phyloP scores from a whole-genome alignment of 768 basidiomycete genomes.

The Mycena albidolilacea region DNA sequence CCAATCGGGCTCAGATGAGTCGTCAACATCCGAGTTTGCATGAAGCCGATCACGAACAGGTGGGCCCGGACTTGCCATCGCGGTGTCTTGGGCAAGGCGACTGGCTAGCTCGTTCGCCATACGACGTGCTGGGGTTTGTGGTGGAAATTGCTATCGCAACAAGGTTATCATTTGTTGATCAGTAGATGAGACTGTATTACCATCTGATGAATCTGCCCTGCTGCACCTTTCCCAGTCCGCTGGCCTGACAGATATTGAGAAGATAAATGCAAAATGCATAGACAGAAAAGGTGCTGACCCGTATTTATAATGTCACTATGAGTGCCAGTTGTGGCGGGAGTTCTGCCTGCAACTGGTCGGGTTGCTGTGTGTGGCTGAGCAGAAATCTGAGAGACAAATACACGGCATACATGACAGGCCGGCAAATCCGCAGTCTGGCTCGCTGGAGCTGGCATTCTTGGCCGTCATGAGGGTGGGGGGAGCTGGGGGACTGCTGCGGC shows the following conservation, averaged over 20 bases:
- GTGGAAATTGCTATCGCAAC: slow-evolving; percentile 16
- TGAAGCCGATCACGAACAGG: slow-evolving; percentile 3
- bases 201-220: slow-evolving; percentile 3
- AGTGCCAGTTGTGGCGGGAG: slow-evolving; percentile 1
- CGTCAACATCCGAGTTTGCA: slow-evolving; percentile 5
- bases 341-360: slow-evolving; percentile 8
- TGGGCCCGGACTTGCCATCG: slow-evolving; percentile 4
- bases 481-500: background rate
- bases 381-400: slow-evolving; percentile 5
- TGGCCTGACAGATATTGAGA: slow-evolving; percentile 5
- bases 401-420: slow-evolving; percentile 7
- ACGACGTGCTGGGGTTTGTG: slow-evolving; percentile 2
- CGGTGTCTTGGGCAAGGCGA: slow-evolving; percentile 6
- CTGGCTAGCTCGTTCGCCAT: slow-evolving; percentile 3
- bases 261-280: slow-evolving; percentile 4
- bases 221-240: slow-evolving; percentile 4
- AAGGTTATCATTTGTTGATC: slow-evolving; percentile 18
- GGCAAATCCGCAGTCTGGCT: background rate
- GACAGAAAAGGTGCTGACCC: slow-evolving; percentile 4
- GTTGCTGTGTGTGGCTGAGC: background rate
- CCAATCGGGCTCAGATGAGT: background rate
- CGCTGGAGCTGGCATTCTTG: slow-evolving; percentile 1
- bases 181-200: slow-evolving; percentile 18
- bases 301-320: background rate
- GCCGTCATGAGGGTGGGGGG: background rate